Evolutionary conservation across 768 basidiomycete genomes (phyloP).

Genomic region (Candolleomyces eurysporus): DNA sequence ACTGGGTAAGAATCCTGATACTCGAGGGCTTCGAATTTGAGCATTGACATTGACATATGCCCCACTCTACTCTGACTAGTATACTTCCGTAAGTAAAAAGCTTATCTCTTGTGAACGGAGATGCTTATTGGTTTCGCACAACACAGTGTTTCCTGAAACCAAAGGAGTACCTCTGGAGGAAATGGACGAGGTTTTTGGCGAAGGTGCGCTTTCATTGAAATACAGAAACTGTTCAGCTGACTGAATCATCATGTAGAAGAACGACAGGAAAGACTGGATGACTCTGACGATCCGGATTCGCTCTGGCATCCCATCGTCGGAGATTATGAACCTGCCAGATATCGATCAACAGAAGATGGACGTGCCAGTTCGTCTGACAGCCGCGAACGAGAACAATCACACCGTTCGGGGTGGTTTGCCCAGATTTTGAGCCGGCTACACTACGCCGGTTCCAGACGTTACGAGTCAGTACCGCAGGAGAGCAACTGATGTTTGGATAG

Average conservation of each 20-base stretch:
- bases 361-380: too few species aligned
- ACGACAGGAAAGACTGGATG: conserved; percentile 60
- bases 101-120: not conserved
- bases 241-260: conserved; percentile 20
- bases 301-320: too few species aligned
- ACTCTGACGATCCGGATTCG: conserved; percentile 61
- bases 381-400: not conserved
- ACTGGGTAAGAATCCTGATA: conserved; percentile 43
- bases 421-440: not conserved
- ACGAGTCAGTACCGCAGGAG: not conserved
- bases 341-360: too few species aligned
- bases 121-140: conserved; percentile 8
- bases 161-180: conserved; percentile 87
- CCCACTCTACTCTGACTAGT: conserved; percentile 35
- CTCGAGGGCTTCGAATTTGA: too few species aligned
- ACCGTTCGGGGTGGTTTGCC: not conserved
- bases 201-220: conserved; percentile 46
- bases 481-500: not conserved
- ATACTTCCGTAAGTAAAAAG: conserved; percentile 62
- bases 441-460: not conserved
- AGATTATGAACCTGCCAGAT: too few species aligned
- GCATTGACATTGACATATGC: not conserved
- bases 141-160: conserved; percentile 79
- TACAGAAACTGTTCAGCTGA: not conserved
- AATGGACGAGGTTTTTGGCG: conserved; percentile 88